These are phyloP conservation scores for Kregervanrija pseudodelftensis DNA, from an alignment of 805 yeast genomes.

Conservation along the genomic window DNA sequence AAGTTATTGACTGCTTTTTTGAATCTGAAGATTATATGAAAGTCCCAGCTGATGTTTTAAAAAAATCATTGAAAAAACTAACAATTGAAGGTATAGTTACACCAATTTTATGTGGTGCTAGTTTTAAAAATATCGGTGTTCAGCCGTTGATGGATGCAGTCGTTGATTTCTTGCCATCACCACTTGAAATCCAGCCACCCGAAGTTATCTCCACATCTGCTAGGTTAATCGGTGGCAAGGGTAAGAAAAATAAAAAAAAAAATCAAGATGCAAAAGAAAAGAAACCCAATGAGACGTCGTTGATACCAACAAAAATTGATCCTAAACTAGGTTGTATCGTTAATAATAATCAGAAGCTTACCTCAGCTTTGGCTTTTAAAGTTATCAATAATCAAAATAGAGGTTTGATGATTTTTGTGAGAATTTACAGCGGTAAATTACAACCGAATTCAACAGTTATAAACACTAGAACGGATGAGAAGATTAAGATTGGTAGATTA, in stretches of 20 bases:
- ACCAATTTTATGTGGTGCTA: conserved; percentile 90
- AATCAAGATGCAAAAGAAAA: conserved; percentile 7
- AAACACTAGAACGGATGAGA: conserved; percentile 65
- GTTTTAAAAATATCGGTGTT: conserved; percentile 88
- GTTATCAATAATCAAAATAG: conserved; percentile 79
- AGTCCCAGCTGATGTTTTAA: conserved; percentile 50
- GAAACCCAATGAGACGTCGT: conserved; percentile 2
- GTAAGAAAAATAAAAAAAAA: conserved; percentile 15
- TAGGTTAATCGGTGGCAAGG: conserved; percentile 7
- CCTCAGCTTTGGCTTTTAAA: conserved; percentile 84
- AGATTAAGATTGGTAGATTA: conserved; percentile 59
- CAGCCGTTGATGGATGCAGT: conserved; percentile 89
- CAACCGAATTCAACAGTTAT: conserved; percentile 53
- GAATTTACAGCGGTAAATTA: conserved; percentile 82
- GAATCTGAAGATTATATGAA: conserved; percentile 67
- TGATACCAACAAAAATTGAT: conserved; percentile 32
- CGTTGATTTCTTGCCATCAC: conserved; percentile 73
- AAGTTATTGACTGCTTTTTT: conserved; percentile 66
- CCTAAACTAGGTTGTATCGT: conserved; percentile 41
- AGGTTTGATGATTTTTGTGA: conserved; percentile 76
- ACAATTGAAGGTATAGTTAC: conserved; percentile 52
- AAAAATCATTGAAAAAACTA: conserved; percentile 52
- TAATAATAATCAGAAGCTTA: conserved; percentile 49
- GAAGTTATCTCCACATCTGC: conserved; percentile 30
- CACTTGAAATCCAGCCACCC: conserved; percentile 56